Percentiles rank a stretch among this genome's conserved stretches.
These are phyloP conservation scores for Saccharata proteae DNA, from an alignment of 2,329 filamentous ascomycete genomes.

Conservation along the genomic window DNA sequence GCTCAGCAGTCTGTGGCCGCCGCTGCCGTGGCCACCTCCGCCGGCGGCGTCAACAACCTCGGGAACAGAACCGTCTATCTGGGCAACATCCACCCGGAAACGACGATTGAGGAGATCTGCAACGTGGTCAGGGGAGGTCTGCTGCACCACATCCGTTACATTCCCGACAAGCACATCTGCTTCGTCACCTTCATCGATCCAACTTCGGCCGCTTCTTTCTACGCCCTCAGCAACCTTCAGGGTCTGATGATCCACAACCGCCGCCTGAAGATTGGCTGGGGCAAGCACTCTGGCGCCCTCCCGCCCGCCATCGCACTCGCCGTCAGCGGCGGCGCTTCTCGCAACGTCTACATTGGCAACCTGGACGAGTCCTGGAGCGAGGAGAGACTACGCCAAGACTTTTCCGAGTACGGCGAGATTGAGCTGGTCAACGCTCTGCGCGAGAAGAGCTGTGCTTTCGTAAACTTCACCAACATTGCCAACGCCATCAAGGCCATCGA, in stretches of 20 bases:
- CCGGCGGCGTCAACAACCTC: slow-evolving; percentile 92
- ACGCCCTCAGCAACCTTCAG: slow-evolving; percentile 92
- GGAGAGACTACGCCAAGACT: slow-evolving; percentile 89
- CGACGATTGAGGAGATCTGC: slow-evolving; percentile 98
- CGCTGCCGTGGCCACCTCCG: slow-evolving; percentile 89
- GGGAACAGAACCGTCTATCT: slow-evolving; percentile 97
- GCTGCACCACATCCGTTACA: slow-evolving; percentile 96
- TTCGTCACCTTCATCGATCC: slow-evolving; percentile 99
- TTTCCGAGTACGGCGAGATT: slow-evolving; percentile 94
- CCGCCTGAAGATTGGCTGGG: slow-evolving; percentile 96
- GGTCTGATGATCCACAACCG: slow-evolving; percentile 99
- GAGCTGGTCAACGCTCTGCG: slow-evolving; percentile 92
- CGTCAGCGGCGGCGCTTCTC: slow-evolving; percentile 91
- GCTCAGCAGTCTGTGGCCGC: slow-evolving; percentile 96
- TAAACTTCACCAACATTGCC: slow-evolving; percentile 99
- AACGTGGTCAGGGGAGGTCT: slow-evolving; percentile 94
- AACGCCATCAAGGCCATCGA: slow-evolving; percentile 99
- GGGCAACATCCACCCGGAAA: slow-evolving; percentile 97
- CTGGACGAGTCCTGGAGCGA: slow-evolving; percentile 96
- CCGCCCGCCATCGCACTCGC: slow-evolving; percentile 92
- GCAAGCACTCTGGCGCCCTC: slow-evolving; percentile 93
- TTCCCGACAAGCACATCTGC: slow-evolving; percentile 99
- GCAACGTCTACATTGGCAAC: slow-evolving; percentile 97
- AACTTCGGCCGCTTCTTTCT: slow-evolving; percentile 94
- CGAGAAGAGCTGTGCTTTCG: slow-evolving; percentile 98